phyloP scores from a whole-genome alignment of 192 early-diverging fungal genomes.

The Gigaspora rosea region DNA sequence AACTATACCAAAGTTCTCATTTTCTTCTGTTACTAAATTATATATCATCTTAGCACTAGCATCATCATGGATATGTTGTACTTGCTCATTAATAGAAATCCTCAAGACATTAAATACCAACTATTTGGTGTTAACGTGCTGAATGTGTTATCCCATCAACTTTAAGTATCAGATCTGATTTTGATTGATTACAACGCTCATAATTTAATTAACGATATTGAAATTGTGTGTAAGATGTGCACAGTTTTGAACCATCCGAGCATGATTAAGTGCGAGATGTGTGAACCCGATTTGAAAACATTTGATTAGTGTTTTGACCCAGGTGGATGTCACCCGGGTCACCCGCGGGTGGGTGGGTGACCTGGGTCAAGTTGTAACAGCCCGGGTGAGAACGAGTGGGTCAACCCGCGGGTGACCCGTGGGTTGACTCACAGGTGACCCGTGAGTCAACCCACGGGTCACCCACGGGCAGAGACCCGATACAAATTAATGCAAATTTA shows the following conservation, averaged over 20 bases:
- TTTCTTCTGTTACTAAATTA: constrained; percentile 25
- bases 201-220: background rate
- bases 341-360: too few relatives aligned
- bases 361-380: background rate
- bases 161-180: background rate
- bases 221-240: constrained; percentile 69
- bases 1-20: constrained; percentile 12
- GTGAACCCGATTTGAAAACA: constrained; percentile 62
- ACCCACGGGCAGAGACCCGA: too few relatives aligned
- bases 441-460: too few relatives aligned
- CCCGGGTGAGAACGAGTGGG: too few relatives aligned
- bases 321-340: too few relatives aligned
- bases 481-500: too few relatives aligned
- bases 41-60: constrained; percentile 24
- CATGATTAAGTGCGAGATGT: constrained; percentile 84
- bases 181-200: background rate
- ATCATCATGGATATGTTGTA: constrained; percentile 53
- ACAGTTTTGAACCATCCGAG: constrained; percentile 88
- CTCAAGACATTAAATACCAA: constrained; percentile 46
- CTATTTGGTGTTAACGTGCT: constrained; percentile 57
- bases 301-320: too few relatives aligned
- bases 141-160: constrained; percentile 1
- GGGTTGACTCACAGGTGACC: too few relatives aligned
- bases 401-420: too few relatives aligned
- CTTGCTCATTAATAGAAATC: constrained; percentile 54